Conservation (phyloP, 148 eudicot genomes). For the Salicornia ramosissima region DNA sequence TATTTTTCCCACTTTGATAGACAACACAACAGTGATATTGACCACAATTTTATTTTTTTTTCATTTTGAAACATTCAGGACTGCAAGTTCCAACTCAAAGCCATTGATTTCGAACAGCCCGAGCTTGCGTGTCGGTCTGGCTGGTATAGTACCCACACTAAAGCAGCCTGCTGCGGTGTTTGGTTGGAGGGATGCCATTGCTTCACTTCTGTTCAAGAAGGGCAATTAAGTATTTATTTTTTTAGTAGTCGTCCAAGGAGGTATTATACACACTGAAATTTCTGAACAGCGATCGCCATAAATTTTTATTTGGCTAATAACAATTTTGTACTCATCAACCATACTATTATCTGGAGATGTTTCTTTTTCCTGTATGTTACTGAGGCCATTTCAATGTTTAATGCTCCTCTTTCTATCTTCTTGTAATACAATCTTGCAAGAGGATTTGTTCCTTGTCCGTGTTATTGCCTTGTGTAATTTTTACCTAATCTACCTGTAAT, state of each 20-base stretch:
- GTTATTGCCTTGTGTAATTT: too few relatives aligned
- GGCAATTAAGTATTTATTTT: conserved; percentile 11
- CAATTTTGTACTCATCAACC: conserved; percentile 10
- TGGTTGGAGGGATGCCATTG: conserved; percentile 58
- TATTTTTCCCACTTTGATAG: neutral
- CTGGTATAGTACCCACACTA: conserved; percentile 35
- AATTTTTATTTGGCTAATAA: neutral
- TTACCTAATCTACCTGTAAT: too few relatives aligned
- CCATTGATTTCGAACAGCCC: conserved; percentile 29
- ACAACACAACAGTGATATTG: neutral
- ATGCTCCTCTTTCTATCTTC: too few relatives aligned
- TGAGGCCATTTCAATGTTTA: too few relatives aligned
- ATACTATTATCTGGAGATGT: too few relatives aligned
- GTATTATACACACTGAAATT: conserved; percentile 1
- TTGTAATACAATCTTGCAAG: too few relatives aligned
- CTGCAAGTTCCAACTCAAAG: conserved; percentile 29
- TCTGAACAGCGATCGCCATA: neutral
- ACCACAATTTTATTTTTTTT: neutral
- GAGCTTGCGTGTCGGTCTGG: conserved; percentile 27
- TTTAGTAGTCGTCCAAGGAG: conserved; percentile 7
- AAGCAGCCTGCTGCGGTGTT: conserved; percentile 38
- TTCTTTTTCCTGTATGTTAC: too few relatives aligned
- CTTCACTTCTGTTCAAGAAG: conserved; percentile 53
- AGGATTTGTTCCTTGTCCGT: too few relatives aligned
- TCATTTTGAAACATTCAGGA: conserved; percentile 24